Base-by-base conservation (phyloP, 2,329 filamentous ascomycete genomes). In the Emydomyces testavorans region DNA sequence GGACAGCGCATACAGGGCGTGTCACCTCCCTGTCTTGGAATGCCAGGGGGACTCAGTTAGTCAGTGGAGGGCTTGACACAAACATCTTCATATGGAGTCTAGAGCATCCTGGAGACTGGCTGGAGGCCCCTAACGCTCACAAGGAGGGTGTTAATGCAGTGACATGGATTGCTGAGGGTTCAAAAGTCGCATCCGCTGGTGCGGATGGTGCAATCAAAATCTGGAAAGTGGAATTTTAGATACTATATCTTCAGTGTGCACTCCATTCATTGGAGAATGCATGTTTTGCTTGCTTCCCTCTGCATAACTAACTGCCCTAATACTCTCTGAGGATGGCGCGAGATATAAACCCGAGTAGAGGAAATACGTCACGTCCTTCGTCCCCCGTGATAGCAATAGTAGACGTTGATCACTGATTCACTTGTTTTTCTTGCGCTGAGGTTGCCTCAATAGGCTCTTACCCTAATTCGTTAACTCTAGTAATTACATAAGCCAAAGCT, bases 101-200 rank as follows among this genome's bases (percentile, higher is more conserved):
- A 48, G 70, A 72, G 36, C 85, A 86, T 62, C 90, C 90, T 0
- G 88, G 86, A 2, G 85, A 85, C 65, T 77, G 90, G 56, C 77
- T 93, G 56, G 90, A 92, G 71, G 82, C 80, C 11, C 69, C 80
- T 18, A 94, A 94, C 61, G 88, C 90, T 42, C 92, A 98, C 70
- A 95, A 95, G 69, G 92, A 96, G 61, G 92, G 92, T 7, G 88
- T 96, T 15, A 87, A 83, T 56, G 90, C 85, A 13, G 83, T 96
- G 13, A 76, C 76, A 10, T 98, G 90, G 88, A 74, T 85, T 11
- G 75, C 74, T 23, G 78, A 76, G 6, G 72, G 73, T 50, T 66
- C 66, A 15, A 85, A 77, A 67, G 74, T 96, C 42, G 80, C 85
- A 7, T 93, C 83, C 56, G 79, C 79, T 3, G 92, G 92, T 38